Conservation (phyloP, 257 asterid genomes). For the Ajuga chamaepitys region DNA sequence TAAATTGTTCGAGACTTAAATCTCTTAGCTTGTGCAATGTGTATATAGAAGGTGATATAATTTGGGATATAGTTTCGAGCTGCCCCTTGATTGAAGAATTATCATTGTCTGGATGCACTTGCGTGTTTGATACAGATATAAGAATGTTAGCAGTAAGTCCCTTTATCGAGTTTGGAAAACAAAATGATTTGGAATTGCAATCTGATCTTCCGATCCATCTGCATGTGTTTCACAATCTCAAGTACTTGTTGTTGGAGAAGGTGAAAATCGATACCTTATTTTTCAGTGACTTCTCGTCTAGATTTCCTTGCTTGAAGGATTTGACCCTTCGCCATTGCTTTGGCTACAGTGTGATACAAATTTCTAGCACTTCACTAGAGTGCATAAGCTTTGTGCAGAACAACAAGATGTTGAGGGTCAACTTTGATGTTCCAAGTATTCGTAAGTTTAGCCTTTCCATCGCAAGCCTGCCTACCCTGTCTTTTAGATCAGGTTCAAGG, state of each 20-base stretch:
- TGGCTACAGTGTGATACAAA: background rate
- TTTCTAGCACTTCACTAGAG: constrained; percentile 13
- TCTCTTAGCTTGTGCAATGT: background rate
- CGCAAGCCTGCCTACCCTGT: background rate
- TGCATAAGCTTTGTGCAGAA: background rate
- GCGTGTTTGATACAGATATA: background rate
- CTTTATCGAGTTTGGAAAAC: background rate
- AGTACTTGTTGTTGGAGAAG: background rate
- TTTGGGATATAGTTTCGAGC: background rate
- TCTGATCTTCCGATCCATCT: background rate
- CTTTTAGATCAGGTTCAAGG: background rate
- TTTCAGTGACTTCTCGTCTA: background rate
- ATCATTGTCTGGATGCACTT: background rate
- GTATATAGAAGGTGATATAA: background rate
- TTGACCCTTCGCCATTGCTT: background rate
- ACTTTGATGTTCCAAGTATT: constrained; percentile 11
- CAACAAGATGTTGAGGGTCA: background rate
- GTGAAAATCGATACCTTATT: background rate
- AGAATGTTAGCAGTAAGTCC: too few relatives aligned
- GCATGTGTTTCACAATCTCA: background rate
- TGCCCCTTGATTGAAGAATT: constrained; percentile 16
- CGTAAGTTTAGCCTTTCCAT: background rate
- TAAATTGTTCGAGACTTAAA: too few relatives aligned
- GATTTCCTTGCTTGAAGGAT: constrained; percentile 9
- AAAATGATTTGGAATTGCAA: too few relatives aligned